Percentiles rank a stretch among this genome's conserved stretches.
Conservation (phyloP, 2,329 filamentous ascomycete species). For the Amylocarpus encephaloides region DNA sequence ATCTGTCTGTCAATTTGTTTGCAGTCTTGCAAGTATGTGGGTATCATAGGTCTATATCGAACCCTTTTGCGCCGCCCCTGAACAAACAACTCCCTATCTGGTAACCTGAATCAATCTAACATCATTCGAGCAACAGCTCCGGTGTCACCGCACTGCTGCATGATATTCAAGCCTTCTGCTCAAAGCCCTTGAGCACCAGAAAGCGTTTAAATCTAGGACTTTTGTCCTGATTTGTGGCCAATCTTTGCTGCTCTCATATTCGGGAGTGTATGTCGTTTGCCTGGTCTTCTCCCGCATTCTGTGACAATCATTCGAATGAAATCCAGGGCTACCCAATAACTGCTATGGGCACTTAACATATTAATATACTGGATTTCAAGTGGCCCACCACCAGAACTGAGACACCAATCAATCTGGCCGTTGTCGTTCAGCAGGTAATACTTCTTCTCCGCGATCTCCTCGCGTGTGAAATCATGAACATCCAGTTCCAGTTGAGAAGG, state of each 20-base stretch:
- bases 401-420: slow-evolving; percentile 86
- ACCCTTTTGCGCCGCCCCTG: background rate
- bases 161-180: too few species aligned
- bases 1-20: background rate
- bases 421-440: slow-evolving; percentile 90
- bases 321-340: slow-evolving; percentile 84
- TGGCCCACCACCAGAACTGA: slow-evolving; percentile 77
- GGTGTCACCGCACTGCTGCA: too few species aligned
- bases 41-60: slow-evolving; percentile 19
- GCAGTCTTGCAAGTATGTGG: slow-evolving; percentile 14
- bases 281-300: slow-evolving; percentile 72
- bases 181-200: too few species aligned
- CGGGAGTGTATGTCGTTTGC: slow-evolving; percentile 52
- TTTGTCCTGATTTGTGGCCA: slow-evolving; percentile 15
- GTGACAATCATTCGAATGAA: slow-evolving; percentile 87
- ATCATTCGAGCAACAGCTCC: too few species aligned
- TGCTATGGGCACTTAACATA: slow-evolving; percentile 92
- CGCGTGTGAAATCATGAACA: slow-evolving; percentile 87
- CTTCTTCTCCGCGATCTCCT: slow-evolving; percentile 86
- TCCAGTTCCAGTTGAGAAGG: slow-evolving; percentile 78
- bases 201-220: too few species aligned
- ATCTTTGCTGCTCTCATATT: slow-evolving; percentile 53
- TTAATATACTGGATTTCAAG: slow-evolving; percentile 95
- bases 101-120: background rate
- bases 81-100: background rate